Percentiles rank a stretch among this genome's conserved stretches.
These are phyloP conservation scores for Sindora glabra DNA, from an alignment of 306 rosid species.

Conservation along the genomic window DNA sequence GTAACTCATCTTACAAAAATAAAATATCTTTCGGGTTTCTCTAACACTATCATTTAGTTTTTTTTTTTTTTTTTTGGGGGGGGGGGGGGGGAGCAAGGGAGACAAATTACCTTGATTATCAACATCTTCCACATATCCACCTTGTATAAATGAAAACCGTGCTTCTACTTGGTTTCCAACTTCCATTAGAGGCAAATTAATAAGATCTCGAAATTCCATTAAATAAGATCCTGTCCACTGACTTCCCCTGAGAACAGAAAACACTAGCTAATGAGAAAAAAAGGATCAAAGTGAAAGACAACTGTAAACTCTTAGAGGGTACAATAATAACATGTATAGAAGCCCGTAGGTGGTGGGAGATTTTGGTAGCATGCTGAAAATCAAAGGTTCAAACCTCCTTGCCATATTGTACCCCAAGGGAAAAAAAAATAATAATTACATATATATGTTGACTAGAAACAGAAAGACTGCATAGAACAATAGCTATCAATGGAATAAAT, in stretches of 20 bases:
- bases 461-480: too few relatives aligned
- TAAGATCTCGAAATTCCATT: slow-evolving; percentile 64
- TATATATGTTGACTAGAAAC: too few relatives aligned
- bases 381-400: too few relatives aligned
- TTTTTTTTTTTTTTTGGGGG: too few relatives aligned
- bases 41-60: background rate
- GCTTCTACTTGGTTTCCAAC: slow-evolving; percentile 48
- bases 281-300: background rate
- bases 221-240: slow-evolving; percentile 87
- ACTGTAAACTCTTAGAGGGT: background rate
- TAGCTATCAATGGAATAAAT: too few relatives aligned
- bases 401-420: too few relatives aligned
- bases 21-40: background rate
- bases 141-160: slow-evolving; percentile 70
- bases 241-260: slow-evolving; percentile 51
- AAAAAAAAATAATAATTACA: too few relatives aligned
- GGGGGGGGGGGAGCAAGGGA: slow-evolving; percentile 4
- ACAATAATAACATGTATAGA: background rate
- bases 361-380: too few relatives aligned
- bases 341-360: background rate
- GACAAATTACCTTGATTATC: slow-evolving; percentile 47
- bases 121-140: slow-evolving; percentile 76
- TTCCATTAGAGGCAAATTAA: slow-evolving; percentile 33
- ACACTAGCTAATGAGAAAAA: background rate
- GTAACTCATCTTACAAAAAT: background rate